Conservation (phyloP, 768 basidiomycete genomes). For the Lentinula boryana region DNA sequence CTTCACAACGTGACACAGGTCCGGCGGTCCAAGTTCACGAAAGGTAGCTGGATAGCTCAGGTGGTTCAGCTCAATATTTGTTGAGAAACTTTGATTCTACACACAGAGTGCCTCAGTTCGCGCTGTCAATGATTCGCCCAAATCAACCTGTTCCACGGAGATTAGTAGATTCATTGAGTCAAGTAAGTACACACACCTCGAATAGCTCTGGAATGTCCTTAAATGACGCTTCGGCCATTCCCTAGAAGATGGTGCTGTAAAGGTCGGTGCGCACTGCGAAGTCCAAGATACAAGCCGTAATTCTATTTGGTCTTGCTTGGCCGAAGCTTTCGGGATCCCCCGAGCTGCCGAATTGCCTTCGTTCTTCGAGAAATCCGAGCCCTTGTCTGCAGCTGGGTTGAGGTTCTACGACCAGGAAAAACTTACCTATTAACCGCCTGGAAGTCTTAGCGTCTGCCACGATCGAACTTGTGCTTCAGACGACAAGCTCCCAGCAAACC, state of each 20-base stretch:
- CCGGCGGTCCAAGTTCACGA: constrained; percentile 95
- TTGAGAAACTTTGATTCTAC: constrained; percentile 21
- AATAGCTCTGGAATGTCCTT: constrained; percentile 96
- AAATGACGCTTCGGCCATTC: constrained; percentile 71
- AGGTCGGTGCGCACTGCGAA: background rate
- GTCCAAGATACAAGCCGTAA: background rate
- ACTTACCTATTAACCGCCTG: no score
- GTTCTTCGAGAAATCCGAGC: no score
- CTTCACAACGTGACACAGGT: constrained; percentile 94
- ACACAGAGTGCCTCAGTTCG: constrained; percentile 88
- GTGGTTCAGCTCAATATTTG: constrained; percentile 9
- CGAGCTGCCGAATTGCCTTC: no score
- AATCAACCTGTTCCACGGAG: constrained; percentile 55
- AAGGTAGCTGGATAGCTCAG: constrained; percentile 65
- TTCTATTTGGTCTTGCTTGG: background rate
- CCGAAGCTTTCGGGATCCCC: no score
- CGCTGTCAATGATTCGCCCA: constrained; percentile 84
- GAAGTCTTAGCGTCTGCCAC: no score
- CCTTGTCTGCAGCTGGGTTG: no score
- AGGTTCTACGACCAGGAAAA: no score
- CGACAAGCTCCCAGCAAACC: background rate
- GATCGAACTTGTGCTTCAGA: no score
- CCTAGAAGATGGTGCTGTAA: background rate
- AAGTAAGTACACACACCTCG: constrained; percentile 51
- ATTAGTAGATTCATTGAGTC: background rate